Base-by-base conservation (phyloP, 2,329 filamentous ascomycete genomes). In the Dryadomyces quercus-mongolicae region DNA sequence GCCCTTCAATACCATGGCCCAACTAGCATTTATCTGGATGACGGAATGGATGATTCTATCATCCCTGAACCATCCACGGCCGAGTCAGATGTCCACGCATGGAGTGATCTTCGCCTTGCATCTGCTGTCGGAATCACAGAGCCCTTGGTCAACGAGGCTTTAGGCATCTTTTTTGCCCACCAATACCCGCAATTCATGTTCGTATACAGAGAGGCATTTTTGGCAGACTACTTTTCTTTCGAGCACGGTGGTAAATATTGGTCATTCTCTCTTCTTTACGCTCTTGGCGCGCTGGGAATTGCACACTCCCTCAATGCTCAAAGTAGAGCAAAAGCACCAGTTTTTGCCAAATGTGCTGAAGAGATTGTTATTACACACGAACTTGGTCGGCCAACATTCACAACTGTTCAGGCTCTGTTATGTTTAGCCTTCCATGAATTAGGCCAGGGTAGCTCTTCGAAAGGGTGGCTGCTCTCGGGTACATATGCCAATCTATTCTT, bases 141-240 rank as follows among this genome's bases (percentile, higher is more conserved):
- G 42, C 3, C 50, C 2, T 25, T 45, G 20, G 7, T 45, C 21
- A 31, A 45, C 47, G 47, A 49, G 16, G 50, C 13, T 8, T 40
- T 52, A 7, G 42, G 21, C 6, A 21, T 31, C 13, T 44, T 52
- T 15, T 52, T 52, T 12, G 20, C 13, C 2, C 22, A 45, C 21
- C 50, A 52, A 21, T 52, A 52, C 42, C 40, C 50, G 40, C 16
- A 18, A 4, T 45, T 52, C 16, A 52, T 52, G 50, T 52, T 51
- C 34, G 42, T 52, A 5, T 52, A 52, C 50, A 21, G 50, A 3
- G 50, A 52, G 12, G 38, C 50, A 5, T 52, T 52, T 20, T 22
- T 52, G 40, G 40, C 40, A 9, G 50, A 52, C 50, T 45, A 52
- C 50, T 52, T 52, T 36, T 8, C 40, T 8, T 13, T 18, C 9